A percentile compares a stretch with the other conserved stretches of the same genome.
phyloP scores from a whole-genome alignment of 2,329 filamentous ascomycete genomes.

The Microdochium paspali region DNA sequence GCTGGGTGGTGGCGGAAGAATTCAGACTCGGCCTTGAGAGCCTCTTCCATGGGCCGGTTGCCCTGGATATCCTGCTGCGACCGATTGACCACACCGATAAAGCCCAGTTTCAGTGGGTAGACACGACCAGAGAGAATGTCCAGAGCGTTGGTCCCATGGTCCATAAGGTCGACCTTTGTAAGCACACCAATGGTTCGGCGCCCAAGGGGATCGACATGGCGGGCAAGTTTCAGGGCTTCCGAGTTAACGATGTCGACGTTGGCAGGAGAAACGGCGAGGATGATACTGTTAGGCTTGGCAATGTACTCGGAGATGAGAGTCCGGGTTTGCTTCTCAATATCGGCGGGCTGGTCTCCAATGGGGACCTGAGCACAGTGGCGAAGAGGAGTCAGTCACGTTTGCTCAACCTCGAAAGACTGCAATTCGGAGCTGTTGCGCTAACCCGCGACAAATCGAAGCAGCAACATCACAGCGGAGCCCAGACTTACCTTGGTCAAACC shows the following conservation, averaged over 20 bases:
- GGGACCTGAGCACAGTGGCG: conserved; percentile 52
- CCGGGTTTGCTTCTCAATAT: conserved; percentile 97
- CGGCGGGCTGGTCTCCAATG: conserved; percentile 92
- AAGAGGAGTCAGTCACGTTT: conserved; percentile 5
- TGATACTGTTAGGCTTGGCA: conserved; percentile 96
- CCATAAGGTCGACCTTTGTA: conserved; percentile 97
- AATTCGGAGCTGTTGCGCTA: background rate
- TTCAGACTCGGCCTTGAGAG: conserved; percentile 78
- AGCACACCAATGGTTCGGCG: conserved; percentile 92
- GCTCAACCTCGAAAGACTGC: background rate
- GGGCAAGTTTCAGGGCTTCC: conserved; percentile 89
- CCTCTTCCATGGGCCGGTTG: conserved; percentile 89
- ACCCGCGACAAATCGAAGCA: background rate
- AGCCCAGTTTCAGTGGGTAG: conserved; percentile 92
- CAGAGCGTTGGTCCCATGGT: conserved; percentile 94
- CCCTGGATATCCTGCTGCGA: conserved; percentile 97
- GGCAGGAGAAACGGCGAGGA: conserved; percentile 90
- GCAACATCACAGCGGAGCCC: background rate
- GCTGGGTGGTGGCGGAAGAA: conserved; percentile 97
- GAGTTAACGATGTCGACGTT: conserved; percentile 99
- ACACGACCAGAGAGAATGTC: conserved; percentile 97
- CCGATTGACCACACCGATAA: conserved; percentile 95
- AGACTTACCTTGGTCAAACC: conserved; percentile 77
- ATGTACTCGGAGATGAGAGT: conserved; percentile 98
- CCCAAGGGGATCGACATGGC: conserved; percentile 92